phyloP scores from a whole-genome alignment of 2,329 filamentous ascomycete species.

The Lasiodiplodia hormozganensis region DNA sequence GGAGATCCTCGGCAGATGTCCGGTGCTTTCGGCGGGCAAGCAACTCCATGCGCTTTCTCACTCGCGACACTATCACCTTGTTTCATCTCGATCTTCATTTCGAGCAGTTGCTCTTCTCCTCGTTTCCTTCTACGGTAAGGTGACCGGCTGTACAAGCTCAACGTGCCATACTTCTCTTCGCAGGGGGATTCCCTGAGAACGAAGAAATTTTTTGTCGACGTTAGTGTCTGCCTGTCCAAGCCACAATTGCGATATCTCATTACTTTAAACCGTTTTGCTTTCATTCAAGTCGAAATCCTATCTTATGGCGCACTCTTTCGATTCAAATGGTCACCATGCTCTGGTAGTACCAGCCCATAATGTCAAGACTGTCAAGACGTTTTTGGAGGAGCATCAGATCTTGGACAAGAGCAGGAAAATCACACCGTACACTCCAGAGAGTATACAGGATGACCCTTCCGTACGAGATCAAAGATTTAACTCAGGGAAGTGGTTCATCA shows the following conservation, averaged over 20 bases:
- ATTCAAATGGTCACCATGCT: background rate
- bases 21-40: background rate
- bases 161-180: background rate
- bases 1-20: background rate
- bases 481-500: slow-evolving; percentile 2
- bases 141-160: background rate
- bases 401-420: slow-evolving; percentile 44
- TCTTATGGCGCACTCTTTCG: background rate
- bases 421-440: slow-evolving; percentile 6
- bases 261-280: background rate
- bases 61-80: background rate
- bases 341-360: slow-evolving; percentile 41
- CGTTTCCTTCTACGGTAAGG: background rate
- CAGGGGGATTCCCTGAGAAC: too few relatives aligned
- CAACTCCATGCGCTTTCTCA: background rate
- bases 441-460: too few relatives aligned
- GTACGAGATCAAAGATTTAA: background rate
- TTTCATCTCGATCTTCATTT: background rate
- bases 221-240: background rate
- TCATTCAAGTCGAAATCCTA: background rate
- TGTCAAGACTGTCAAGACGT: slow-evolving; percentile 49
- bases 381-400: slow-evolving; percentile 41
- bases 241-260: background rate
- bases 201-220: background rate
- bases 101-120: background rate